Evolutionary conservation across 331 rosid species (phyloP).

Genomic region (Pyrus hybrid): DNA sequence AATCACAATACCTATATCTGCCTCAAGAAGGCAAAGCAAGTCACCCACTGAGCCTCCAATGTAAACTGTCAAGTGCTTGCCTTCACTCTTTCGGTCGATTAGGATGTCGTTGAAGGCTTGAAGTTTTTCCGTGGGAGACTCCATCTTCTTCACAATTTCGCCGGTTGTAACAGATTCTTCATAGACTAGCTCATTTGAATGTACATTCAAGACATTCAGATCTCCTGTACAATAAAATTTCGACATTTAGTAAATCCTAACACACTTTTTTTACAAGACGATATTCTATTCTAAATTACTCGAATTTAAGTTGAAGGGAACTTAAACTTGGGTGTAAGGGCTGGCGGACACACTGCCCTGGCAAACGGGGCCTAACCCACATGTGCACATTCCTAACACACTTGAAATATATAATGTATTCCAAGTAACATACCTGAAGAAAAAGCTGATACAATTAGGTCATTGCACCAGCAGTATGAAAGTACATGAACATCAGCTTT

Average conservation of each 20-base stretch:
- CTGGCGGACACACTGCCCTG: too few species aligned
- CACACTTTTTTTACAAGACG: too few species aligned
- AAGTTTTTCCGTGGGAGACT: slow-evolving; percentile 12
- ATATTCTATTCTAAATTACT: too few species aligned
- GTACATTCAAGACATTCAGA: slow-evolving; percentile 1
- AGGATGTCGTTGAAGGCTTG: slow-evolving; percentile 7
- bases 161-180: slow-evolving; percentile 10
- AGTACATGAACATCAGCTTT: slow-evolving; percentile 12
- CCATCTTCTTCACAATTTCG: slow-evolving; percentile 14
- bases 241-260: too few species aligned
- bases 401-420: background rate
- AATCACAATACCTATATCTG: slow-evolving; percentile 22
- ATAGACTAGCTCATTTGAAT: slow-evolving; percentile 14
- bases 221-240: slow-evolving; percentile 2
- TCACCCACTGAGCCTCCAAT: slow-evolving; percentile 24
- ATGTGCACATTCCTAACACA: too few species aligned
- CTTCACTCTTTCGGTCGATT: background rate
- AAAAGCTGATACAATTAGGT: slow-evolving; percentile 9
- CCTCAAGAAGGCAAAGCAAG: slow-evolving; percentile 23
- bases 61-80: slow-evolving; percentile 14
- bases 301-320: too few species aligned
- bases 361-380: too few species aligned
- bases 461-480: slow-evolving; percentile 19
- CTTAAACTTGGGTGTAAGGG: too few species aligned
- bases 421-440: slow-evolving; percentile 4